Evolutionary conservation across 148 eudicot species (phyloP), one percentile per base, ranked within the genome.

Genomic region (Cornus florida): DNA sequence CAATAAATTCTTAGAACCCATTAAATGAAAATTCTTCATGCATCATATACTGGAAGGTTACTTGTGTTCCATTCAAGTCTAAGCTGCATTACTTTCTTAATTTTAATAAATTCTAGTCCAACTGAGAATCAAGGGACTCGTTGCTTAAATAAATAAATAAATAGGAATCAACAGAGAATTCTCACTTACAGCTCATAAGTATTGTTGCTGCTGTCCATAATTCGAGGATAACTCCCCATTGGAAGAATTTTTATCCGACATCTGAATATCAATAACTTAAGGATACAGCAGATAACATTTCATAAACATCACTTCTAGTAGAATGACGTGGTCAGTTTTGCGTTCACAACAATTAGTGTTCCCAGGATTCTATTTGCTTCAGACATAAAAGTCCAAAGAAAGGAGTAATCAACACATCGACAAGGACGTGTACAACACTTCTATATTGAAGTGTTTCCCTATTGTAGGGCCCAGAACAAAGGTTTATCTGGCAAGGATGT

Each of bases 161-260:
- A 43, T 6, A 43, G 48, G 48, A 43, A 43, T 43, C 60, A 20
- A 66, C 10, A 68, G 71, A 35, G 43, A 28, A 41, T 10, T 72
- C 24, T 79, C 75, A 85, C 99, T 90, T 92, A 96, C 99, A 96
- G 87, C 68, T 96, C 99, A 77, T 92, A 96, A 67, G 91, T 89
- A 87, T 84, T 96, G 91, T 89, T 92, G 91, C 88, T 87, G 80
- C 84, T 90, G 84, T 96, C 99, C 95, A 91, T 91, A 38, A 96
- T 90, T 77, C 95, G 92, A 79, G 99, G 98, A 85, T 96, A 96
- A 81, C 99, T 93, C 57, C 99, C 99, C 97, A 96, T 93, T 7
- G 97, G 98, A 76, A 88, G 87, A 71, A 96, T 93, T 82, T 94
- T 96, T 77, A 96, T 92, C 67, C 92, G 89, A 86, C 91, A 96